Percentiles rank a stretch among this genome's conserved stretches.
phyloP scores from a whole-genome alignment of 2,329 filamentous ascomycete species.

The Fusarium oxysporum region DNA sequence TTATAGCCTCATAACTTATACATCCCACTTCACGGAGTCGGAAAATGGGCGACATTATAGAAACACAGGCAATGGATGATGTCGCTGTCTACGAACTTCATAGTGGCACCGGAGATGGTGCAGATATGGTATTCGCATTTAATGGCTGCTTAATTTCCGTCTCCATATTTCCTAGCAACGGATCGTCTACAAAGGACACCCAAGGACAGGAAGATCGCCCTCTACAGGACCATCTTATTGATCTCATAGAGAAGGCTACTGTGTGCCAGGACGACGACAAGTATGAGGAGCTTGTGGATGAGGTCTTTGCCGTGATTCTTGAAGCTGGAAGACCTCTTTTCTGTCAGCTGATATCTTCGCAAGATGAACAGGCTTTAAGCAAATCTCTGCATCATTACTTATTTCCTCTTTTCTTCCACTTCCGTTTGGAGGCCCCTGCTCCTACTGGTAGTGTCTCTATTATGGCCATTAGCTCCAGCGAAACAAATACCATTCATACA shows the following conservation, averaged over 20 bases:
- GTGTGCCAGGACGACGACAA: neutral
- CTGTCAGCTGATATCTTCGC: rapidly evolving
- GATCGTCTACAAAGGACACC: neutral
- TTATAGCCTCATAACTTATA: too few species aligned
- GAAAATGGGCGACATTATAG: neutral
- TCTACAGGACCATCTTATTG: neutral
- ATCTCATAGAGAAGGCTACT: neutral
- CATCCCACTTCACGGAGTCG: rapidly evolving
- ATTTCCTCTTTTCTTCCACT: neutral
- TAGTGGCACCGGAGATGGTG: neutral
- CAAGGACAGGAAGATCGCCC: rapidly evolving
- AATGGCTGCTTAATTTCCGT: neutral
- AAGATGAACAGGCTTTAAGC: rapidly evolving
- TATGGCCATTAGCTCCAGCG: rapidly evolving
- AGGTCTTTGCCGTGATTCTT: neutral
- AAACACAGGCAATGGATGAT: rapidly evolving
- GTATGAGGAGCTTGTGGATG: neutral
- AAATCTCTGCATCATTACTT: neutral
- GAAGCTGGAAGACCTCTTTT: neutral
- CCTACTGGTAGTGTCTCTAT: neutral
- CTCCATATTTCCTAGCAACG: neutral
- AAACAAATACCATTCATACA: neutral
- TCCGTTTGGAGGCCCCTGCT: neutral
- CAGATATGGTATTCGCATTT: neutral
- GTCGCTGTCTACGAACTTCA: neutral